Percentiles rank a stretch among this genome's conserved stretches.
phyloP scores from a whole-genome alignment of 2,329 filamentous ascomycete genomes.

The Sporothrix curviconia region DNA sequence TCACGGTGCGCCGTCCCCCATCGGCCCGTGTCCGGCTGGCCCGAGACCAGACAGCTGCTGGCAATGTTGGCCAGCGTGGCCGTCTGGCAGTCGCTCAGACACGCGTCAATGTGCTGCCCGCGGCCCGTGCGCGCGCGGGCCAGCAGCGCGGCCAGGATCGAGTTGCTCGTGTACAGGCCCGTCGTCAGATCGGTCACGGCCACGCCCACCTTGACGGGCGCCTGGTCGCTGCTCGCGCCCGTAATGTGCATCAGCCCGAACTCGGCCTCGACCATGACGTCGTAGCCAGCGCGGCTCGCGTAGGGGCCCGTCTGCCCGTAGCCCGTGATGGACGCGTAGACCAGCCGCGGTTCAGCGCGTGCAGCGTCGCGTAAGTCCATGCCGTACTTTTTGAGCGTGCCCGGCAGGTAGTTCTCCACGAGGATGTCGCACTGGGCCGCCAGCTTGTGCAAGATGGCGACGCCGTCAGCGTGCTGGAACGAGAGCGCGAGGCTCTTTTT shows the following conservation, averaged over 20 bases:
- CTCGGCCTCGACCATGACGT: conserved; percentile 99
- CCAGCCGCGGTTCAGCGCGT: conserved; percentile 72
- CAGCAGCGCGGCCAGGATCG: conserved; percentile 90
- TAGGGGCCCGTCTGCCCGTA: conserved; percentile 96
- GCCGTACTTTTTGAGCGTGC: conserved; percentile 78
- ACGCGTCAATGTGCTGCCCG: conserved; percentile 88
- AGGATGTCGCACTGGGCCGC: conserved; percentile 82
- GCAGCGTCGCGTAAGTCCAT: conserved; percentile 82
- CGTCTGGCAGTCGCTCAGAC: conserved; percentile 88
- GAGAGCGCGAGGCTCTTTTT: conserved; percentile 91
- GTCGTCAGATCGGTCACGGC: conserved; percentile 95
- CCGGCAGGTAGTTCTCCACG: conserved; percentile 94
- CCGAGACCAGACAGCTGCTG: conserved; percentile 82
- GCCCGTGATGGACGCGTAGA: conserved; percentile 94
- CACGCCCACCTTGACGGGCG: conserved; percentile 94
- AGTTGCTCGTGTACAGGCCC: conserved; percentile 88
- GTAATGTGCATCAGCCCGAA: conserved; percentile 99
- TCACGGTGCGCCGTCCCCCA: conserved; percentile 95
- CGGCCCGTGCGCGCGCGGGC: conserved; percentile 64
- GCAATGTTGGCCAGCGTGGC: conserved; percentile 94
- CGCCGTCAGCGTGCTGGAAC: conserved; percentile 77
- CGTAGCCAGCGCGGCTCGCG: conserved; percentile 80
- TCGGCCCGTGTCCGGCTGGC: conserved; percentile 76
- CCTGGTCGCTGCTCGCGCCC: conserved; percentile 74
- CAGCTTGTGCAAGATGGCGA: conserved; percentile 80